Evolutionary conservation across 2,329 filamentous ascomycete species (phyloP).

Genomic region (Hyphodiscus sp.): DNA sequence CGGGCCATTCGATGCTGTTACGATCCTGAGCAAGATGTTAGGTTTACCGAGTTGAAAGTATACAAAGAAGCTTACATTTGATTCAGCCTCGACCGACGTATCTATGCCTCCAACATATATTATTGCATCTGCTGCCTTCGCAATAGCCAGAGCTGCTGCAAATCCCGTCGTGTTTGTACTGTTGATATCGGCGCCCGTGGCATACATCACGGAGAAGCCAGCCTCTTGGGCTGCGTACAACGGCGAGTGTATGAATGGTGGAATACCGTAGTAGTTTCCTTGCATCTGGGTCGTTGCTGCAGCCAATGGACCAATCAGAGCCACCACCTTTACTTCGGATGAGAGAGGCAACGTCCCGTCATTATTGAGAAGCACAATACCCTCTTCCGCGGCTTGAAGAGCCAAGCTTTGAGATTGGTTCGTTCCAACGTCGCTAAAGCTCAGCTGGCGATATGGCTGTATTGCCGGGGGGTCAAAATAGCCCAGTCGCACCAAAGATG

Average conservation of each 20-base stretch:
- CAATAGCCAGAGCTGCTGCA: constrained; percentile 31
- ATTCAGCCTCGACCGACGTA: constrained; percentile 44
- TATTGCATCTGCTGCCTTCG: constrained; percentile 42
- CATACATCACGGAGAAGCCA: constrained; percentile 17
- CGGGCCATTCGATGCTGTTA: constrained; percentile 43
- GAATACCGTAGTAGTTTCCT: constrained; percentile 19
- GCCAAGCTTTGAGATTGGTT: constrained; percentile 14
- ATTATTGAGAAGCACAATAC: constrained; percentile 24
- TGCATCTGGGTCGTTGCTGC: constrained; percentile 23
- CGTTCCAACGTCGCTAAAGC: constrained; percentile 35
- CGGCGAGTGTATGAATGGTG: constrained; percentile 16
- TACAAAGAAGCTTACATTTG: neutral
- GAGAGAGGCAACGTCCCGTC: constrained; percentile 18
- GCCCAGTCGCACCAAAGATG: constrained; percentile 47
- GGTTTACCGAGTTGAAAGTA: neutral
- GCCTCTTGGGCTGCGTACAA: constrained; percentile 41
- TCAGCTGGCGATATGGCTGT: constrained; percentile 44
- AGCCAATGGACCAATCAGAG: constrained; percentile 21
- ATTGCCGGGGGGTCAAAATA: constrained; percentile 47
- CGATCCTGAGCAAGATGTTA: constrained; percentile 36
- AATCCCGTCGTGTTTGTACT: constrained; percentile 28
- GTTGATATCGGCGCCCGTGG: constrained; percentile 32
- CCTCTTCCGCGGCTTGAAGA: constrained; percentile 18
- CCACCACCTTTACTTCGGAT: constrained; percentile 8
- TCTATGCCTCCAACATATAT: constrained; percentile 51